These are phyloP conservation scores for Boeremia exigua DNA, from an alignment of 2,329 filamentous ascomycete species.

Conservation along the genomic window DNA sequence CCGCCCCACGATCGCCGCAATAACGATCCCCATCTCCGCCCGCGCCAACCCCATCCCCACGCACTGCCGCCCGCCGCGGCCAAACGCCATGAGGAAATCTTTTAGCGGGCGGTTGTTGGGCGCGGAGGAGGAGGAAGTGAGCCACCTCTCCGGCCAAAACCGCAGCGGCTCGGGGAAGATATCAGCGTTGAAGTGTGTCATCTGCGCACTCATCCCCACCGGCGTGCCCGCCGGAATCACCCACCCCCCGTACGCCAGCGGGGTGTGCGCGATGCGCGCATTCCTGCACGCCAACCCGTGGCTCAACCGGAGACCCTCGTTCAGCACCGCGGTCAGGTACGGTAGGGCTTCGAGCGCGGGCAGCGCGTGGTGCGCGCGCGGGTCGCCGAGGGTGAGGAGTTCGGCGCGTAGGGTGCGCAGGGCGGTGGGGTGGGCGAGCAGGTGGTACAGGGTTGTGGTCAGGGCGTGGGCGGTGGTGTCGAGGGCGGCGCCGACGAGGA, in stretches of 20 bases:
- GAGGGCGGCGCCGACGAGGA: slow-evolving; percentile 26
- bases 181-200: slow-evolving; percentile 31
- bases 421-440: slow-evolving; percentile 18
- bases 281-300: not conserved
- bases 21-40: slow-evolving; percentile 17
- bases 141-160: slow-evolving; percentile 41
- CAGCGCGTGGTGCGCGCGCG: not conserved
- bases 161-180: slow-evolving; percentile 27
- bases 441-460: slow-evolving; percentile 22
- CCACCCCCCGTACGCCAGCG: slow-evolving; percentile 17
- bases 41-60: slow-evolving; percentile 18
- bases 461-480: slow-evolving; percentile 25
- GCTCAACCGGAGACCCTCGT: slow-evolving; percentile 30
- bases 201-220: slow-evolving; percentile 36
- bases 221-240: slow-evolving; percentile 32
- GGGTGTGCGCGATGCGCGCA: slow-evolving; percentile 11
- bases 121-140: no score
- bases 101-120: slow-evolving; percentile 11
- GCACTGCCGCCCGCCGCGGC: slow-evolving; percentile 19
- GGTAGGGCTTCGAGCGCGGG: slow-evolving; percentile 28
- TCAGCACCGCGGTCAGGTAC: slow-evolving; percentile 32
- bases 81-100: slow-evolving; percentile 21
- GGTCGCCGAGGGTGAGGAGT: slow-evolving; percentile 18
- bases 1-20: slow-evolving; percentile 17
- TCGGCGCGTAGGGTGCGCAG: slow-evolving; percentile 19